Percentiles rank a stretch among this genome's conserved stretches.
Conservation (phyloP, 805 yeast species). For the Candida palmyrensis region DNA sequence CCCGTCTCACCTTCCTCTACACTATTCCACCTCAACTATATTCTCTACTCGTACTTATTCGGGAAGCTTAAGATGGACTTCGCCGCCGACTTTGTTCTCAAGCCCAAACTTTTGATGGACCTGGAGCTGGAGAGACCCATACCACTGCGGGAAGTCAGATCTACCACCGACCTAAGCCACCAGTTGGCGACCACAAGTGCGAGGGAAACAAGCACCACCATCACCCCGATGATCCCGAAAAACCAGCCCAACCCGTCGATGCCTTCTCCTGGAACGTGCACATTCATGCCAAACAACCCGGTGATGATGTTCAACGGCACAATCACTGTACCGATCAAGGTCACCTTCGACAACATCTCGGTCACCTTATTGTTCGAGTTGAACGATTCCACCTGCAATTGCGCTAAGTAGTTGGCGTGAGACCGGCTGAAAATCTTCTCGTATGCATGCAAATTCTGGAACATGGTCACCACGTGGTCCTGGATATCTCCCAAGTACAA, state of each 20-base stretch:
- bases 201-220: slow-evolving; percentile 14
- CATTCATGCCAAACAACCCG: slow-evolving; percentile 96
- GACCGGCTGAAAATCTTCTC: slow-evolving; percentile 92
- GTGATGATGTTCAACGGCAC: slow-evolving; percentile 88
- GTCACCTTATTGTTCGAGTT: slow-evolving; percentile 82
- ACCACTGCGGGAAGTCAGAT: slow-evolving; percentile 7
- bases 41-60: slow-evolving; percentile 31
- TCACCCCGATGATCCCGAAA: slow-evolving; percentile 26
- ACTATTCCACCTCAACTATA: too few species aligned
- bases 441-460: slow-evolving; percentile 80
- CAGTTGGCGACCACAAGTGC: slow-evolving; percentile 14
- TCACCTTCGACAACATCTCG: slow-evolving; percentile 81
- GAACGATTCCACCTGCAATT: slow-evolving; percentile 88
- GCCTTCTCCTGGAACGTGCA: slow-evolving; percentile 68
- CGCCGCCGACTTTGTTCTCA: slow-evolving; percentile 26
- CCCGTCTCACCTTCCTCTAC: too few species aligned
- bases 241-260: slow-evolving; percentile 27
- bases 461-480: slow-evolving; percentile 96
- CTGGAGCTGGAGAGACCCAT: slow-evolving; percentile 11
- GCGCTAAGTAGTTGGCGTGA: slow-evolving; percentile 90
- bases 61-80: slow-evolving; percentile 37
- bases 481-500: slow-evolving; percentile 92
- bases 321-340: slow-evolving; percentile 82
- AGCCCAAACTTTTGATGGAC: slow-evolving; percentile 23
- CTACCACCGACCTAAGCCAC: slow-evolving; percentile 14